A percentile compares a stretch with the other conserved stretches of the same genome.
Conservation (phyloP, 257 asterid genomes). For the Fraxinus quadrangulata region DNA sequence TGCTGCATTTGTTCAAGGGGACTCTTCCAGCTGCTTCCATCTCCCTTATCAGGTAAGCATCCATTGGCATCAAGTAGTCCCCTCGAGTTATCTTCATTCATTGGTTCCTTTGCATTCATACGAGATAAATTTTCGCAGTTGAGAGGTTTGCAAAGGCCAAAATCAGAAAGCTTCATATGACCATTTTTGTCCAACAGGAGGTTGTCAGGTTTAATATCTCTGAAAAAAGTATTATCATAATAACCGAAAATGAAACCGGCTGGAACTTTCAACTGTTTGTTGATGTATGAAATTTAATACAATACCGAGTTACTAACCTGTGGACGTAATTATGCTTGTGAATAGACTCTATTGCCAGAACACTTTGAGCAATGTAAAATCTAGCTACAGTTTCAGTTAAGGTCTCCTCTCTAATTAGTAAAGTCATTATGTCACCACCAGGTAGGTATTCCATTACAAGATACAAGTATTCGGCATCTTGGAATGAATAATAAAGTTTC, state of each 20-base stretch:
- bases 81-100: constrained; percentile 15
- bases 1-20: constrained; percentile 54
- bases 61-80: constrained; percentile 23
- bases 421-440: constrained; percentile 93
- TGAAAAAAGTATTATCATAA: constrained; percentile 22
- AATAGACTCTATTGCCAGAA: constrained; percentile 83
- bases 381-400: constrained; percentile 79
- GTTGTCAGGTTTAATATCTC: constrained; percentile 88
- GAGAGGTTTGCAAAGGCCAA: constrained; percentile 81
- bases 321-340: constrained; percentile 72
- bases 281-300: background rate
- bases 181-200: constrained; percentile 73
- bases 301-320: constrained; percentile 27
- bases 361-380: constrained; percentile 78
- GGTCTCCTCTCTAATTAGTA: constrained; percentile 86
- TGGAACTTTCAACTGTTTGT: background rate
- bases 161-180: constrained; percentile 72
- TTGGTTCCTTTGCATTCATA: constrained; percentile 34
- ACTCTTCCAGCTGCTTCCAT: constrained; percentile 46
- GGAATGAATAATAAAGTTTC: constrained; percentile 80
- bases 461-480: constrained; percentile 82
- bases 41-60: constrained; percentile 39
- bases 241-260: background rate
- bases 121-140: constrained; percentile 42
- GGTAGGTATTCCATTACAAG: constrained; percentile 93